A percentile compares a stretch with the other conserved stretches of the same genome.
Conservation (phyloP, 257 asterid species). For the Prunella vulgaris region DNA sequence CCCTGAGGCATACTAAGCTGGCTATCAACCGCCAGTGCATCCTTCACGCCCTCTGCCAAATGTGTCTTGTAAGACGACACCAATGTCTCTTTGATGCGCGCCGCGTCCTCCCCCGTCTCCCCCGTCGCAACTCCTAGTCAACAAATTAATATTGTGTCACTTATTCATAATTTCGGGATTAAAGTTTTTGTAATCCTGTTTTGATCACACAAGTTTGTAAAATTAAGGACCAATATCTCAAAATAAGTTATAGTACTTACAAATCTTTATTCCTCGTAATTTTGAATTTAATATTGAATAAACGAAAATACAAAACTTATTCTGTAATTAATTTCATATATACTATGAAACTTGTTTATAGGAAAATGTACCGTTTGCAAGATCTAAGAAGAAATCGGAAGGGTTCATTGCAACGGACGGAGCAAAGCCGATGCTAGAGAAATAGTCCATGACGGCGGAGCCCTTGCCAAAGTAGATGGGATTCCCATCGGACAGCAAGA, state of each 20-base stretch:
- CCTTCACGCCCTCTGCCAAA: constrained; percentile 28
- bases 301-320: no score
- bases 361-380: constrained; percentile 55
- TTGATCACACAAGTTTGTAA: no score
- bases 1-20: background rate
- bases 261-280: no score
- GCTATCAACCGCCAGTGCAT: constrained; percentile 22
- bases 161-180: no score
- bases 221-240: no score
- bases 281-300: no score
- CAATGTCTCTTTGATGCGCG: constrained; percentile 36
- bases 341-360: no score
- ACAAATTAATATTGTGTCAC: no score
- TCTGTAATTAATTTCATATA: no score
- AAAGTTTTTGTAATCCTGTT: no score
- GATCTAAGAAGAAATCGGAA: constrained; percentile 74
- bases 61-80: constrained; percentile 33
- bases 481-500: constrained; percentile 61
- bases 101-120: constrained; percentile 34
- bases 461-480: constrained; percentile 63
- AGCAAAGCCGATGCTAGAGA: constrained; percentile 40
- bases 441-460: constrained; percentile 43
- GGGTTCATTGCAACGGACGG: constrained; percentile 69
- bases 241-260: no score
- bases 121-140: constrained; percentile 19